Percentiles rank a stretch among this genome's conserved stretches.
phyloP scores from a whole-genome alignment of 495 filamentous ascomycete species.

The Hyphodiscus hymeniophilus region DNA sequence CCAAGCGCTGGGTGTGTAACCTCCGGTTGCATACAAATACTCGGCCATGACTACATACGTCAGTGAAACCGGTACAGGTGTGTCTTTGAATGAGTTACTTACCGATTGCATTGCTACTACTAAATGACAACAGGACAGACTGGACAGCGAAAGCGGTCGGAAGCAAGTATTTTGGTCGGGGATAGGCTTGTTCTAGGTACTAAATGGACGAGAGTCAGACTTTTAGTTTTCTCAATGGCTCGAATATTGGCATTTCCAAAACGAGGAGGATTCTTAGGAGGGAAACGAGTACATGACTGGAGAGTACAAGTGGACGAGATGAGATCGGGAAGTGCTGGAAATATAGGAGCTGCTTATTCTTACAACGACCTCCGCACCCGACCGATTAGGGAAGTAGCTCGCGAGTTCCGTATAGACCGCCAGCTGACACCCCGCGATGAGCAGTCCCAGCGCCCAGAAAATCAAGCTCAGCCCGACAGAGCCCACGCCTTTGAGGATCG shows the following conservation, averaged over 20 bases:
- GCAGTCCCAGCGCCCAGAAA: conserved; percentile 52
- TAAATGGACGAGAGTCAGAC: too few species aligned
- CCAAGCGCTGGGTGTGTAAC: conserved; percentile 42
- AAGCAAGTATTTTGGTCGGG: conserved; percentile 52
- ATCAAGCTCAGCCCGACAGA: conserved; percentile 52
- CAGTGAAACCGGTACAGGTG: not conserved
- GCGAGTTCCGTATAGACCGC: conserved; percentile 53
- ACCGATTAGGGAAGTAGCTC: conserved; percentile 55
- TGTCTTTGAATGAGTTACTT: conserved; percentile 1
- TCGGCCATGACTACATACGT: conserved; percentile 38
- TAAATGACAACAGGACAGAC: conserved; percentile 51
- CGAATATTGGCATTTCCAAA: too few species aligned
- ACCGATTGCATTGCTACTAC: conserved; percentile 55
- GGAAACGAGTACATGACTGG: too few species aligned
- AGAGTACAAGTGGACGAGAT: too few species aligned
- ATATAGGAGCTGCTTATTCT: too few species aligned
- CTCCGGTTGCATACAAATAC: conserved; percentile 46
- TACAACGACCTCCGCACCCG: conserved; percentile 57
- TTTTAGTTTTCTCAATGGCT: too few species aligned
- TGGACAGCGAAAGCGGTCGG: conserved; percentile 53
- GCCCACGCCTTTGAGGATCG: conserved; percentile 46
- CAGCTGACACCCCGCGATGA: conserved; percentile 41
- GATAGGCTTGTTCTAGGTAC: conserved; percentile 59
- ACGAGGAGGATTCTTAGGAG: too few species aligned
- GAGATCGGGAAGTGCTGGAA: too few species aligned